Evolutionary conservation across 768 basidiomycete genomes (phyloP).

Genomic region (Butyriboletus loyo): DNA sequence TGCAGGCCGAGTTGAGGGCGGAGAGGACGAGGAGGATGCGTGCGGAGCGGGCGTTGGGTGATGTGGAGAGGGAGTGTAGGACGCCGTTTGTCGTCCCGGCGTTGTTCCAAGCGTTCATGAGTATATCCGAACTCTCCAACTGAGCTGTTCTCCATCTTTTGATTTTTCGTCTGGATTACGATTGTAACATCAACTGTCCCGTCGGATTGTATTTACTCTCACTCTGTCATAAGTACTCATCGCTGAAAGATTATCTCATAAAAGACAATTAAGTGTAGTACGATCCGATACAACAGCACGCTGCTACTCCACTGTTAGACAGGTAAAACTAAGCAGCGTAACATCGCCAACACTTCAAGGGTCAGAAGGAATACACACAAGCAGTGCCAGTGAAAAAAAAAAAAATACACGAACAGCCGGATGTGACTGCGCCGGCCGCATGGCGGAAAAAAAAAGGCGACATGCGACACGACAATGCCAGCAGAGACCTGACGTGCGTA

Average conservation of each 20-base stretch:
- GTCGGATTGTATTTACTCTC: neutral
- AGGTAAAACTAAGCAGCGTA: neutral
- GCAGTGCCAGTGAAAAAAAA: neutral
- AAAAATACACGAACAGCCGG: neutral
- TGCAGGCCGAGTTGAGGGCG: conserved; percentile 35
- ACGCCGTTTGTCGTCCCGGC: conserved; percentile 58
- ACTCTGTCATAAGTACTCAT: no score
- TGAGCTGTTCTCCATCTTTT: neutral
- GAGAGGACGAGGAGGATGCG: conserved; percentile 39
- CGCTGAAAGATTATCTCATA: conserved; percentile 6
- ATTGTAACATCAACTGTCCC: neutral
- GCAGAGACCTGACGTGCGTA: neutral
- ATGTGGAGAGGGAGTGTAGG: conserved; percentile 48
- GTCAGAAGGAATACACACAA: neutral
- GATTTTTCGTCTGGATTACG: neutral
- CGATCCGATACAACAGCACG: conserved; percentile 13
- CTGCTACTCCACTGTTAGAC: neutral
- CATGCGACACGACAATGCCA: neutral
- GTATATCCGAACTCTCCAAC: conserved; percentile 44
- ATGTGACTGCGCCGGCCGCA: neutral
- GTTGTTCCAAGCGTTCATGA: conserved; percentile 51
- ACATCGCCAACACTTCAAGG: neutral
- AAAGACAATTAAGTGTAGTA: conserved; percentile 10
- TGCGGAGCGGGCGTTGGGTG: conserved; percentile 43
- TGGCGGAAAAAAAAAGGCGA: neutral